Evolutionary conservation across 768 basidiomycete species (phyloP).

Genomic region (Tylopilus cervinicoccineus): DNA sequence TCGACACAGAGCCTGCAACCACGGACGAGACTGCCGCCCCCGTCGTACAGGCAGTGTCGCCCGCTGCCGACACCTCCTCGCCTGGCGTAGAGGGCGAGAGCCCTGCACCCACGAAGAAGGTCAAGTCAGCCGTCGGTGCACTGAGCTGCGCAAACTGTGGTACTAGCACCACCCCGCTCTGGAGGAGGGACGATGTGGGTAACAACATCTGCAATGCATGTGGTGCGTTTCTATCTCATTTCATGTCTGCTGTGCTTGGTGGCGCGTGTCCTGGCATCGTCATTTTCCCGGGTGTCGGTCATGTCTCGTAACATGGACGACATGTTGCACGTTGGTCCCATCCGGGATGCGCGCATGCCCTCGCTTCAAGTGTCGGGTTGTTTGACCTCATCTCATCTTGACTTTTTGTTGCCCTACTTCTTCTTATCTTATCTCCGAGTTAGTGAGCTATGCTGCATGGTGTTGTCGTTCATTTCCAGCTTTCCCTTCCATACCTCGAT

Average conservation of each 20-base stretch:
- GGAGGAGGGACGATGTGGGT: slow-evolving; percentile 86
- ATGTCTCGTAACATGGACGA: slow-evolving; percentile 22
- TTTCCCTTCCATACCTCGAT: background rate
- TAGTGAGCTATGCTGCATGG: background rate
- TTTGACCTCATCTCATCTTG: slow-evolving; percentile 19
- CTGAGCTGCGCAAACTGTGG: slow-evolving; percentile 86
- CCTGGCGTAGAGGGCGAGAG: slow-evolving; percentile 28
- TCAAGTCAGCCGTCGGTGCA: slow-evolving; percentile 56
- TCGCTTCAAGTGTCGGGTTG: slow-evolving; percentile 16
- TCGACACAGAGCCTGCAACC: slow-evolving; percentile 35
- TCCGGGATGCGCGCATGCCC: slow-evolving; percentile 15
- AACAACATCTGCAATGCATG: slow-evolving; percentile 96
- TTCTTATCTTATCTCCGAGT: slow-evolving; percentile 26
- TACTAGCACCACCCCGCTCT: slow-evolving; percentile 85
- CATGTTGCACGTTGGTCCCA: slow-evolving; percentile 21
- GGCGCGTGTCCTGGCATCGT: slow-evolving; percentile 21
- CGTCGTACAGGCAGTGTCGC: slow-evolving; percentile 20
- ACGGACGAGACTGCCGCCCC: slow-evolving; percentile 19
- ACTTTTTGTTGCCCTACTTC: slow-evolving; percentile 9
- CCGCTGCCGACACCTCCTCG: slow-evolving; percentile 35
- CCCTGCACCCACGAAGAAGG: slow-evolving; percentile 31
- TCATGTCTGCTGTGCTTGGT: slow-evolving; percentile 22
- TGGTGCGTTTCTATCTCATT: slow-evolving; percentile 52
- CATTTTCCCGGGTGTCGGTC: slow-evolving; percentile 1
- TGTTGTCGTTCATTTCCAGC: background rate